Conservation (phyloP, 495 filamentous ascomycete species). For the Xylaria grammica region DNA sequence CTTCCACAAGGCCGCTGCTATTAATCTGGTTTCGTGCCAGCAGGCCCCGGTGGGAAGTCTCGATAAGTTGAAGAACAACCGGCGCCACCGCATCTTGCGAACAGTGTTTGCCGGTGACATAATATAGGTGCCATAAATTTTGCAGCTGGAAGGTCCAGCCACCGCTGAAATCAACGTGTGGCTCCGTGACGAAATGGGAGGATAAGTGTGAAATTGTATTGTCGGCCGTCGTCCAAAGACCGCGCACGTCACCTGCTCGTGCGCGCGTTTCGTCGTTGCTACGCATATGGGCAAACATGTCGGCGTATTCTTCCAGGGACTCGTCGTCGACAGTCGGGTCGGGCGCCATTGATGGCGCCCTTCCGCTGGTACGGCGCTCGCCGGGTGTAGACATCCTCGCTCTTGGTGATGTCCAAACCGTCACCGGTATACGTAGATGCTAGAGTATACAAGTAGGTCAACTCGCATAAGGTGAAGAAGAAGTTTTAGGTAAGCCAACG, state of each 20-base stretch:
- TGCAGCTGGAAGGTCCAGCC: slow-evolving; percentile 26
- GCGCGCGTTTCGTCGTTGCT: slow-evolving; percentile 21
- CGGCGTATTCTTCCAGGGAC: slow-evolving; percentile 18
- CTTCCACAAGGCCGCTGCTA: slow-evolving; percentile 12
- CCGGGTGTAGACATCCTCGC: slow-evolving; percentile 15
- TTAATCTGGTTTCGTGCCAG: slow-evolving; percentile 15
- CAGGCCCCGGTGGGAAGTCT: slow-evolving; percentile 21
- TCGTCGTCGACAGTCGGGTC: slow-evolving; percentile 14
- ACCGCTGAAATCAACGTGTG: slow-evolving; percentile 26
- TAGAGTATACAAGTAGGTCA: not conserved
- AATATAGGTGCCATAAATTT: slow-evolving; percentile 26
- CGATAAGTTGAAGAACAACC: slow-evolving; percentile 22
- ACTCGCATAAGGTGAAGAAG: not conserved
- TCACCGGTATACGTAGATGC: not conserved
- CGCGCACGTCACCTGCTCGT: slow-evolving; percentile 17
- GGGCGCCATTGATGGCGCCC: not conserved
- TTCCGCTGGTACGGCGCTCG: not conserved
- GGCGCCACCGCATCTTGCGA: slow-evolving; percentile 16
- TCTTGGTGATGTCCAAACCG: not conserved
- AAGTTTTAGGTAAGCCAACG: not conserved
- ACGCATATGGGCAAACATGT: slow-evolving; percentile 24
- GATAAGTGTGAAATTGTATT: slow-evolving; percentile 24
- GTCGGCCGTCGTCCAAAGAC: slow-evolving; percentile 21
- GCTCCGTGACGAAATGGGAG: slow-evolving; percentile 29
- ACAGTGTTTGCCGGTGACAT: slow-evolving; percentile 19